Evolutionary conservation across 1,284 basidiomycete genomes (phyloP), one percentile per base, ranked within the genome.

Genomic region (Ganoderma resinaceum): DNA sequence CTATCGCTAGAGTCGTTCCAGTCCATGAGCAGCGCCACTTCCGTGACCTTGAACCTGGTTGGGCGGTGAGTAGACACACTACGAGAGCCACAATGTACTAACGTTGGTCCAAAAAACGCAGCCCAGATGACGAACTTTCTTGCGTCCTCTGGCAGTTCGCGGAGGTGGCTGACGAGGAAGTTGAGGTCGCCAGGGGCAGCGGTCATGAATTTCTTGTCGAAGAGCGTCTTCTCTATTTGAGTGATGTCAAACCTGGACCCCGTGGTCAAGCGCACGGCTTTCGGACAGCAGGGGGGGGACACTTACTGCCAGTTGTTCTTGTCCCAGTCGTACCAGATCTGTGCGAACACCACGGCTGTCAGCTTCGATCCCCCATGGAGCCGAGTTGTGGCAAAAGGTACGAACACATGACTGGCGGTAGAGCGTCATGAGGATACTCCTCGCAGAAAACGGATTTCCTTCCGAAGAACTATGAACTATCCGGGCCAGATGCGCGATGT

Each of bases 41-140:
- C 90, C 0, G 88, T 89, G 2, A 90, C 85, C 77, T 90, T 91
- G 79, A 91, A 92, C 0, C 89, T 91, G 66, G 5, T 26, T 71
- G 42, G 37, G 66, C 42, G 49, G 35, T 8, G 55, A 42, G 14
- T 23, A 38, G 23, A 40, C 18, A 37, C 31, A 20, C 3, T 12
- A 20, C 33, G 7, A 59, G 16, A 59, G 58, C 14, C 8, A 3
- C 37, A 3, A 81, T 84, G 73, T 33, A 61, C 63, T 62, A n/a
- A 90, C 89, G 87, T 89, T 72, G 90, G 85, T 2, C 90, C 91
- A 72, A 92, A 91, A 75, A 91, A 87, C 8, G 87, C 87, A 14
- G 90, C 90, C 90, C 90, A 91, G 55, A 86, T 80, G 23, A 92
- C 80, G 75, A 89, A 92, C 70, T 87, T 90, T 68, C 82, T 81